Evolutionary conservation across 2,329 filamentous ascomycete genomes (phyloP).

Genomic region (Coccinonectria pachysandricola): DNA sequence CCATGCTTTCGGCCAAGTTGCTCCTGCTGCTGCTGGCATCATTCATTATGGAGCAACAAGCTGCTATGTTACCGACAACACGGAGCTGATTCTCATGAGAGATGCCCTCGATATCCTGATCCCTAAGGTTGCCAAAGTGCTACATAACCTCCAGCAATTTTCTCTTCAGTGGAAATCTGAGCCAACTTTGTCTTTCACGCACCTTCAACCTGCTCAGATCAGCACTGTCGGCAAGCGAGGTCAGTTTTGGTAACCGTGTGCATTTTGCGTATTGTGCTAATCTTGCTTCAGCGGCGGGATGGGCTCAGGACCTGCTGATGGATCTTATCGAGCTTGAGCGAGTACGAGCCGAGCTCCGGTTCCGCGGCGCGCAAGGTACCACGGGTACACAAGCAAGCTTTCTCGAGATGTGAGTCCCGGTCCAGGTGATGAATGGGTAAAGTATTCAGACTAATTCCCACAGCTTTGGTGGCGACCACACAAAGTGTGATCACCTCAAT

Average conservation of each 20-base stretch:
- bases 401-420: constrained; percentile 22
- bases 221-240: constrained; percentile 55
- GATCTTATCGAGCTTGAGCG: constrained; percentile 66
- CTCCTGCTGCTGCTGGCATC: constrained; percentile 69
- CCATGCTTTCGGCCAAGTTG: constrained; percentile 61
- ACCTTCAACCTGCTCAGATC: constrained; percentile 53
- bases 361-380: constrained; percentile 53
- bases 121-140: constrained; percentile 68
- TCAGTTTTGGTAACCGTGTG: constrained; percentile 1
- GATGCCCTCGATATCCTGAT: constrained; percentile 62
- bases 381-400: constrained; percentile 74
- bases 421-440: no score
- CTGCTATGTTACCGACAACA: constrained; percentile 15
- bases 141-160: constrained; percentile 63
- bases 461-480: constrained; percentile 34
- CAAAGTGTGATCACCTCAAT: constrained; percentile 45
- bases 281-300: constrained; percentile 50
- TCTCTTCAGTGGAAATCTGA: constrained; percentile 59
- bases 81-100: constrained; percentile 60
- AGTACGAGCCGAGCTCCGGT: constrained; percentile 56
- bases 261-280: no score
- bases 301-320: constrained; percentile 55
- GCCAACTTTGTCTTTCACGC: constrained; percentile 68
- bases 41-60: constrained; percentile 56
- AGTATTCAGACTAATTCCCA: not conserved